A percentile compares a stretch with the other conserved stretches of the same genome.
Conservation (phyloP, 495 filamentous ascomycete genomes). For the Neurospora sp. region DNA sequence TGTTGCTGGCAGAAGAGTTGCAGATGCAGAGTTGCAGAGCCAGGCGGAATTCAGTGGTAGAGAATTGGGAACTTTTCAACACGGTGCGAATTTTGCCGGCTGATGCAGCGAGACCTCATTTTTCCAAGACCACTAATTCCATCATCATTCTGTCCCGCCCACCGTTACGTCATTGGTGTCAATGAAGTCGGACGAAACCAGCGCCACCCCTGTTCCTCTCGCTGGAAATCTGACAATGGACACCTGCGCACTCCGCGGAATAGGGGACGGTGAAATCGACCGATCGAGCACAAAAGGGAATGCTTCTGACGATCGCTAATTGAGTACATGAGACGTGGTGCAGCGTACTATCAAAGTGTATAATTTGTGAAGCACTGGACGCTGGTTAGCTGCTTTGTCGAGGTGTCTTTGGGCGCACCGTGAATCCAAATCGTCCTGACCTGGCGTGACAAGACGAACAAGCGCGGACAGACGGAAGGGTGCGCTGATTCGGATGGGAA, state of each 20-base stretch:
- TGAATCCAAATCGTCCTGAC: background rate
- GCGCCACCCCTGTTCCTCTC: conserved; percentile 7
- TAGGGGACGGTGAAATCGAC: background rate
- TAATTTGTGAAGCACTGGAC: background rate
- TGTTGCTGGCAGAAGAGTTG: background rate
- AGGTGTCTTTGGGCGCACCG: background rate
- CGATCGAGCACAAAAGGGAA: background rate
- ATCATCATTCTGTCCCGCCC: conserved; percentile 8
- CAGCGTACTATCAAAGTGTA: background rate
- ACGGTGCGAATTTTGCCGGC: conserved; percentile 15
- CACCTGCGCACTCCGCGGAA: background rate
- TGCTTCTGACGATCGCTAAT: background rate
- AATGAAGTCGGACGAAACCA: conserved; percentile 12
- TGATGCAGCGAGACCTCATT: conserved; percentile 2
- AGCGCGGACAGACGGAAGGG: background rate
- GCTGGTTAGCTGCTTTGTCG: background rate
- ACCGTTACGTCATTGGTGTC: conserved; percentile 26
- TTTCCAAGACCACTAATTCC: conserved; percentile 16
- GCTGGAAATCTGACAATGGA: background rate
- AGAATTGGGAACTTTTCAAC: conserved; percentile 8
- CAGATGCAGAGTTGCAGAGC: background rate
- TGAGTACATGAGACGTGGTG: background rate
- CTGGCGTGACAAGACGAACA: background rate
- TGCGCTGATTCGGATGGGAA: background rate
- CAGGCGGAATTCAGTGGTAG: background rate